Base-by-base conservation (phyloP, 2,329 filamentous ascomycete species). In the Penicillium italicum region DNA sequence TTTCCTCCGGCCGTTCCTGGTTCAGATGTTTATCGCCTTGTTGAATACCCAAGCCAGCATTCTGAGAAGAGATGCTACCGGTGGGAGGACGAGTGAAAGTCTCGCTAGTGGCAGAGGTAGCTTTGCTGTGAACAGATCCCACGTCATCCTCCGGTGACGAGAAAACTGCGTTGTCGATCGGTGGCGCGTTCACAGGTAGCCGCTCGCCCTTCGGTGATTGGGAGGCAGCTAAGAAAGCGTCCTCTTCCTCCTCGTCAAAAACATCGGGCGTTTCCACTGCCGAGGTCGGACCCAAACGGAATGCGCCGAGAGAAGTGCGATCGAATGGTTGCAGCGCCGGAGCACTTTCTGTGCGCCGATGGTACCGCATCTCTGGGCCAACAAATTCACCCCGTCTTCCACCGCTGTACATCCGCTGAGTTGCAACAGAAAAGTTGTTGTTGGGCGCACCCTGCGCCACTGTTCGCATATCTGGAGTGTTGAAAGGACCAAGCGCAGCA, bases 401-500 rank as follows among this genome's bases (percentile, higher is more conserved):
- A 66, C 77, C 77, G 55, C 78, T 80, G 62, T 80, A 79, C 72
- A 80, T 77, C 33, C 76, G 71, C 52, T 71, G 74, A 5, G 74
- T 73, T 45, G 72, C 73, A 46, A 69, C 65, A 7, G 74, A 72
- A 50, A 77, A 75, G 7, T 73, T 70, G 52, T 73, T 70, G 53
- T 70, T 74, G 24, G 66, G 64, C 3, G 68, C 58, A 55, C 65
- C 61, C 34, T 62, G 63, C 22, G 67, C 16, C 2, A 12, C 62
- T 18, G 68, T 65, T n/a, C 70, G 69, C 64, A 74, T 74, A 49
- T 76, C 75, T 8, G 77, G 75, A 0, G 91, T 96, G 66, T 95
- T 94, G 73, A 96, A 96, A 0, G 93, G 91, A 1, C 91, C 92
- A 1, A 97, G 81, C 26, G 93, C 94, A 18, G 92, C 93, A 75